Conservation (phyloP, 2,329 filamentous ascomycete genomes). For the Pyrenophora seminiperda region DNA sequence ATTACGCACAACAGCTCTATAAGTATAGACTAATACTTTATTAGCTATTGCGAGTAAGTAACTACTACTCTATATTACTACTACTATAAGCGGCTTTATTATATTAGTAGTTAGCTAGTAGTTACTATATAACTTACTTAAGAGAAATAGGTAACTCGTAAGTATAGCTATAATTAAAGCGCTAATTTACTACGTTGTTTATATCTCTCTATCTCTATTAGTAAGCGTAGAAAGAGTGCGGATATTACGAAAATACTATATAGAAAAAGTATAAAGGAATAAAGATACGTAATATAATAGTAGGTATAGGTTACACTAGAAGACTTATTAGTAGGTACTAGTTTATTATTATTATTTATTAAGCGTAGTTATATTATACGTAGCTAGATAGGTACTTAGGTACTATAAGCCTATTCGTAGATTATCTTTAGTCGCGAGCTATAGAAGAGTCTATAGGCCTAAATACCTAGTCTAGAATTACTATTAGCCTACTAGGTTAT, state of each 20-base stretch:
- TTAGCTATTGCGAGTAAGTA: no score
- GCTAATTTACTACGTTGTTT: neutral
- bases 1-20: no score
- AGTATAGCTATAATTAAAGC: neutral
- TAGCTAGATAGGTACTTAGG: neutral
- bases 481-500: neutral
- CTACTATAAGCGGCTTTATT: neutral
- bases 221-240: neutral
- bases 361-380: neutral
- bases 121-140: neutral
- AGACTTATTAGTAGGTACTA: neutral
- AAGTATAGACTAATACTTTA: no score
- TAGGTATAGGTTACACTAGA: neutral
- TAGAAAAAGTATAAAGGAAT: neutral
- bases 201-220: neutral
- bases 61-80: neutral
- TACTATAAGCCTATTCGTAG: neutral
- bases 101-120: neutral
- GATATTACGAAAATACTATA: neutral
- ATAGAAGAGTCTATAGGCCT: neutral
- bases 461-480: neutral
- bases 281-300: neutral
- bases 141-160: neutral
- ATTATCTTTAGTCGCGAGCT: neutral
- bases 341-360: neutral